phyloP scores from a whole-genome alignment of 2,329 filamentous ascomycete genomes.

The Xylariaceae sp. region DNA sequence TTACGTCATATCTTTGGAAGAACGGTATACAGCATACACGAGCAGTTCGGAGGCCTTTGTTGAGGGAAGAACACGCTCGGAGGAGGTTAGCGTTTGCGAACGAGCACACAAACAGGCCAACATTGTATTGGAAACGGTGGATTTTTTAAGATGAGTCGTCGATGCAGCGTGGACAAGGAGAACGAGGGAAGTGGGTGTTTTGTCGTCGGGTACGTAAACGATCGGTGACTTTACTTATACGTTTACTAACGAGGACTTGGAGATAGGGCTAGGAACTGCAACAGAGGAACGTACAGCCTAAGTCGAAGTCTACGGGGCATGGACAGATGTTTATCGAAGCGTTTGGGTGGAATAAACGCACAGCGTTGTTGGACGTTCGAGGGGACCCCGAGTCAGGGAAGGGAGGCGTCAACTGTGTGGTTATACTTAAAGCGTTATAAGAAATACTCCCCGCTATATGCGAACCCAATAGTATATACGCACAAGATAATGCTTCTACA shows the following conservation, averaged over 20 bases:
- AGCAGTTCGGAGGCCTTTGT: too few relatives aligned
- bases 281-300: background rate
- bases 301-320: background rate
- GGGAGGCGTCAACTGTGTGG: background rate
- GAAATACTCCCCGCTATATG: background rate
- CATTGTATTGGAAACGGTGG: too few relatives aligned
- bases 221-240: too few relatives aligned
- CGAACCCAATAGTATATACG: background rate
- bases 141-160: too few relatives aligned
- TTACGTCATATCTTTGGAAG: too few relatives aligned
- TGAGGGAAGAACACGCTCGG: too few relatives aligned
- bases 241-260: background rate
- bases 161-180: too few relatives aligned
- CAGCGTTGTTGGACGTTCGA: background rate
- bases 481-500: constrained; percentile 1
- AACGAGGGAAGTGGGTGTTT: too few relatives aligned
- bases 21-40: too few relatives aligned
- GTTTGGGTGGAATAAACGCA: background rate
- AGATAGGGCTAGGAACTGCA: background rate
- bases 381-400: background rate
- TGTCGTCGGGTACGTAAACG: too few relatives aligned
- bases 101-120: too few relatives aligned
- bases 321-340: background rate
- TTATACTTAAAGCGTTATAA: background rate
- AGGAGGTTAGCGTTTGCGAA: too few relatives aligned